Evolutionary conservation across 805 yeast genomes (phyloP).

Genomic region (Metschnikowia colocasiae): DNA sequence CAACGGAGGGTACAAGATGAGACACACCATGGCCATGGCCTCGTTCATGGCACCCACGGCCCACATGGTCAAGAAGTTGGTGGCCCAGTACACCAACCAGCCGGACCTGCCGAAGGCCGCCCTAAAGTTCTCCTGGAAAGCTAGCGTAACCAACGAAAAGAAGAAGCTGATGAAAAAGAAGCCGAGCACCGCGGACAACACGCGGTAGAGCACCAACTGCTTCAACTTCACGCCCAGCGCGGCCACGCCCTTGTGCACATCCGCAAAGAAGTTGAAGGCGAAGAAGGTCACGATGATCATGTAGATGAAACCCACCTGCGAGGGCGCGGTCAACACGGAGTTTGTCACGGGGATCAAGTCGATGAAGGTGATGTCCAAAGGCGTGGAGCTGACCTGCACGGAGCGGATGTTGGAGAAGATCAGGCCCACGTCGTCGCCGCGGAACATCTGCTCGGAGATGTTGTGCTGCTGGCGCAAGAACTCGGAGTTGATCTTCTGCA

Average conservation of each 20-base stretch:
- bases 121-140: conserved; percentile 62
- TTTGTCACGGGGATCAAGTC: conserved; percentile 53
- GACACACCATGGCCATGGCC: conserved; percentile 50
- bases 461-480: conserved; percentile 27
- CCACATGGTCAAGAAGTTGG: conserved; percentile 62
- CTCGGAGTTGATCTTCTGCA: conserved; percentile 33
- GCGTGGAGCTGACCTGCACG: conserved; percentile 24
- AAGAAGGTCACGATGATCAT: conserved; percentile 70
- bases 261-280: conserved; percentile 58
- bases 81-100: conserved; percentile 71
- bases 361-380: conserved; percentile 30
- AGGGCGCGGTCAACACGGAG: conserved; percentile 57
- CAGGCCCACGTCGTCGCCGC: conserved; percentile 14
- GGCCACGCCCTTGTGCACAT: conserved; percentile 49
- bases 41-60: conserved; percentile 79
- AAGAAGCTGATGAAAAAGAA: conserved; percentile 58
- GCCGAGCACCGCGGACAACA: conserved; percentile 46
- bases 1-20: conserved; percentile 56
- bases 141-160: conserved; percentile 58
- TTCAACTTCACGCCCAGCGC: conserved; percentile 37
- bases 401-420: conserved; percentile 15
- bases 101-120: conserved; percentile 63
- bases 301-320: conserved; percentile 73
- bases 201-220: conserved; percentile 52
- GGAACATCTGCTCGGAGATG: conserved; percentile 18